Evolutionary conservation across 73 alveolate genomes (phyloP).

Genomic region (Paramecium sexaurelia): DNA sequence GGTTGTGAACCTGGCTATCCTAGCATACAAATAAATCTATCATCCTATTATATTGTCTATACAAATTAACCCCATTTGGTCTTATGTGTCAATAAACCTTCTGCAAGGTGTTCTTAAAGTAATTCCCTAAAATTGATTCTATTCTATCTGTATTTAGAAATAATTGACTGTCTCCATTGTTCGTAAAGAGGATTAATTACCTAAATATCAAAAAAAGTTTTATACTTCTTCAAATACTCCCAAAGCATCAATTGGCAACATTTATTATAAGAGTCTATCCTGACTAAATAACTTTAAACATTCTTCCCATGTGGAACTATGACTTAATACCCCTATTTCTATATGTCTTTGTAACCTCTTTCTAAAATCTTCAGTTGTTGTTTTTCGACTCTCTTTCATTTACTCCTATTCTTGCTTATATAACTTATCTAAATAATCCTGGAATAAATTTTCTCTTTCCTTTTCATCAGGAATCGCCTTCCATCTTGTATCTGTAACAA

Average conservation of each 20-base stretch:
- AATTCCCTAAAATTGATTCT: slow-evolving; percentile 52
- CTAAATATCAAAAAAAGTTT: background rate
- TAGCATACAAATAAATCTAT: slow-evolving; percentile 30
- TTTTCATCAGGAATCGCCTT: slow-evolving; percentile 53
- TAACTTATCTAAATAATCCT: slow-evolving; percentile 53
- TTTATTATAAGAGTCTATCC: slow-evolving; percentile 13
- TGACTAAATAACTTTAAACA: slow-evolving; percentile 46
- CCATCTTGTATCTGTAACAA: slow-evolving; percentile 51
- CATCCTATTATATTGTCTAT: slow-evolving; percentile 40
- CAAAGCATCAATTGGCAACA: slow-evolving; percentile 44
- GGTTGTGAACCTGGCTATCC: slow-evolving; percentile 55
- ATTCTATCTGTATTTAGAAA: slow-evolving; percentile 40
- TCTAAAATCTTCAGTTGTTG: slow-evolving; percentile 52
- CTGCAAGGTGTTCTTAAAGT: slow-evolving; percentile 25
- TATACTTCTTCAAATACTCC: slow-evolving; percentile 52
- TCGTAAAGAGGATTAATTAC: slow-evolving; percentile 42
- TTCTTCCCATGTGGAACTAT: slow-evolving; percentile 49
- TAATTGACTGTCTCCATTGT: slow-evolving; percentile 47
- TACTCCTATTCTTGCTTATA: slow-evolving; percentile 34
- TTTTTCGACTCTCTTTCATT: slow-evolving; percentile 4
- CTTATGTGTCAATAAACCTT: slow-evolving; percentile 51
- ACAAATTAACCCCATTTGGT: slow-evolving; percentile 54
- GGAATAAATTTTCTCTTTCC: slow-evolving; percentile 37
- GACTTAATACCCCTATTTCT: slow-evolving; percentile 46
- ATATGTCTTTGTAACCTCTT: slow-evolving; percentile 46